These are phyloP conservation scores for Catharanthus roseus DNA, from an alignment of 257 asterid genomes.

Conservation along the genomic window DNA sequence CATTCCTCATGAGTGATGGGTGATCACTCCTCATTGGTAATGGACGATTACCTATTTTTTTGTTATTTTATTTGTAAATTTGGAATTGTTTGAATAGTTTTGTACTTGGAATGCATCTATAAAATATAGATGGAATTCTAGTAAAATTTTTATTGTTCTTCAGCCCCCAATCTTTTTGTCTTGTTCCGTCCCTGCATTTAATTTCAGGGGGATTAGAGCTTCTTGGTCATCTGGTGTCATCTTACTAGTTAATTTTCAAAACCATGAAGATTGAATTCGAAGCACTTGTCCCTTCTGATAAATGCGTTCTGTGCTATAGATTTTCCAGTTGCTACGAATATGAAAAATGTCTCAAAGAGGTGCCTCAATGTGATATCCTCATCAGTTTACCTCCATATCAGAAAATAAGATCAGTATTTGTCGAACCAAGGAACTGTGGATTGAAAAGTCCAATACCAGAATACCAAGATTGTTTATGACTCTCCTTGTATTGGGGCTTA, in stretches of 20 bases:
- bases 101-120: too few species aligned
- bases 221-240: constrained; percentile 26
- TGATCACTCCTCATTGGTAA: too few species aligned
- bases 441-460: constrained; percentile 35
- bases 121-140: too few species aligned
- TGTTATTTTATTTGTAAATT: too few species aligned
- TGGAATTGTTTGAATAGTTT: too few species aligned
- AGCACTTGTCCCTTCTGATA: constrained; percentile 39
- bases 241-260: constrained; percentile 35
- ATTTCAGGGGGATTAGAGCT: constrained; percentile 13
- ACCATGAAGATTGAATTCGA: constrained; percentile 33
- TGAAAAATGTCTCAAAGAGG: constrained; percentile 35
- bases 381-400: constrained; percentile 46
- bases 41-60: too few species aligned
- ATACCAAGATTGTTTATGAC: constrained; percentile 48
- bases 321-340: constrained; percentile 39
- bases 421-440: constrained; percentile 33
- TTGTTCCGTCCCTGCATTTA: too few species aligned
- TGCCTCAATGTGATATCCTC: constrained; percentile 26
- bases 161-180: too few species aligned
- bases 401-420: constrained; percentile 35
- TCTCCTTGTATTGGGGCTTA: constrained; percentile 33
- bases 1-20: too few species aligned
- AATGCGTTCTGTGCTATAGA: constrained; percentile 44
- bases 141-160: too few species aligned